Conservation (phyloP, 2,329 filamentous ascomycete genomes). For the Colletotrichum truncatum region DNA sequence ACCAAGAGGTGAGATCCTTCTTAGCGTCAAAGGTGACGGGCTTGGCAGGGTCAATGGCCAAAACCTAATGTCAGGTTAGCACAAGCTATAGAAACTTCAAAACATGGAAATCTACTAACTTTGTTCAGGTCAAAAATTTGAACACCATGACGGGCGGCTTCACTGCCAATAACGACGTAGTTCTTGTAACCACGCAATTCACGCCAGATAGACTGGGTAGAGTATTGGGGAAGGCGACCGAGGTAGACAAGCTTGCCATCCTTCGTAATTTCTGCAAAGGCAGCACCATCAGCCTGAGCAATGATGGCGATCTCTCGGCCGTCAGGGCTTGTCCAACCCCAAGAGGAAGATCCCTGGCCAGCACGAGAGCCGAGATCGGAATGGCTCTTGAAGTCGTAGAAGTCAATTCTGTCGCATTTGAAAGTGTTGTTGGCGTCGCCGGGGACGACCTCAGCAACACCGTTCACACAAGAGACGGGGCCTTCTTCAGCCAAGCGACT, state of each 20-base stretch:
- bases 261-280: constrained; percentile 52
- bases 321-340: constrained; percentile 53
- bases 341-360: constrained; percentile 40
- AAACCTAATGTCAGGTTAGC: constrained; percentile 42
- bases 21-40: constrained; percentile 40
- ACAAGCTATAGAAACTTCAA: constrained; percentile 9
- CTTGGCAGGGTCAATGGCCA: constrained; percentile 51
- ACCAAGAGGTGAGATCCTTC: constrained; percentile 43
- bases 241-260: constrained; percentile 53
- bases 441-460: constrained; percentile 28
- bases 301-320: constrained; percentile 40
- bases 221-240: constrained; percentile 47
- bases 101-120: constrained; percentile 32
- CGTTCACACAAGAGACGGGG: constrained; percentile 30
- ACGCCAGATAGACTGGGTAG: constrained; percentile 38
- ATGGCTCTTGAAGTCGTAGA: constrained; percentile 64
- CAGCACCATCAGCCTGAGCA: constrained; percentile 48
- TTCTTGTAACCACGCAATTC: constrained; percentile 45
- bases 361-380: constrained; percentile 55
- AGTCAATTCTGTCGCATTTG: constrained; percentile 34
- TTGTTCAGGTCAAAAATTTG: constrained; percentile 68
- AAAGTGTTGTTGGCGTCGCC: constrained; percentile 32
- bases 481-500: constrained; percentile 25
- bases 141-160: constrained; percentile 59
- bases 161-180: constrained; percentile 44